Evolutionary conservation across 352 stramenopile genomes (phyloP), one percentile per base, ranked within the genome.

Genomic region (Heterotrichella gracilis): DNA sequence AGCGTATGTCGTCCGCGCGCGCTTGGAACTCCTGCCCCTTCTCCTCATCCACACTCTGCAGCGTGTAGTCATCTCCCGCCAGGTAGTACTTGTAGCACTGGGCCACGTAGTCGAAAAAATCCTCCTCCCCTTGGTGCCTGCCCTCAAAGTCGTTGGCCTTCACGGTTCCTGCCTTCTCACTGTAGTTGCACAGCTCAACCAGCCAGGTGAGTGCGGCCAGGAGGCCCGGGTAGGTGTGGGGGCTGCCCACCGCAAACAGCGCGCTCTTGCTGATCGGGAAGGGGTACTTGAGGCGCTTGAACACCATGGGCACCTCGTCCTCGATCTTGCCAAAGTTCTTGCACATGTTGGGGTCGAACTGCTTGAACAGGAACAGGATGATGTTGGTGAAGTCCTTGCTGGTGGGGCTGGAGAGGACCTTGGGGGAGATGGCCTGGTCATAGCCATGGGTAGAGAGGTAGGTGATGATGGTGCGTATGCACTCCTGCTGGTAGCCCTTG

Each of bases 301-400:
- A 88, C 70, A 84, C 80, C 39, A 80, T 73, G 22, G 82, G 74
- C 2, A 92, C 79, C 63, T 90, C 85, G 71, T 92, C 84, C 72
- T 89, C 84, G 68, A 92, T 81, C 70, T 87, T 88, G 19, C 79
- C 73, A 21, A 70, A 69, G 25, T 74, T 68, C 70, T 81, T 76
- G n/a, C n/a, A n/a, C 69, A 86, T 87, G 64, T 79, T 91, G n/a
- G 84, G 80, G 74, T 97, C 90, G 20, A 96, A 74, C 66, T 87
- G 78, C 4, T 85, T 79, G 69, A 97, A 90, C 24, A 99, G 76
- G 73, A 99, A 98, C 20, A 85, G 82, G 69, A 96, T 81, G 70
- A 98, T 94, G 73, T 95, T 87, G 71, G 81, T 82, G 74, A 97
- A 97, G 73, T 98, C 91, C 71, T 94, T 93, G 39, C 88, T 89